phyloP scores from a whole-genome alignment of 2,329 filamentous ascomycete species.

The Fusarium lyarnte region DNA sequence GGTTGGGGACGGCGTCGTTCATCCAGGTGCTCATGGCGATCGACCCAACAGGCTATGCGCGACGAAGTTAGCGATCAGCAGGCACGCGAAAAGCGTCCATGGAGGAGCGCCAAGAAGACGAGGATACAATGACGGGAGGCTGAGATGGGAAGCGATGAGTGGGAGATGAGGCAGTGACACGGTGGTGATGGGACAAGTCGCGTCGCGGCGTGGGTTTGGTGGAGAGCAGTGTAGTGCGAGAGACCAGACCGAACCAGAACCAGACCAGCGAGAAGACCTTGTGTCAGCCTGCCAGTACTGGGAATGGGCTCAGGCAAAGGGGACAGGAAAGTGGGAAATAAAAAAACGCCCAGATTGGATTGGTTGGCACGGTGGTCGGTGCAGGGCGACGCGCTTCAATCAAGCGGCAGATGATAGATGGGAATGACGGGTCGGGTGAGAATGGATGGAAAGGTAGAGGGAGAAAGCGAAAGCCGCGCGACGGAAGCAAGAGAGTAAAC shows the following conservation, averaged over 20 bases:
- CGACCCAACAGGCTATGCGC: constrained; percentile 56
- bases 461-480: constrained; percentile 33
- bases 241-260: constrained; percentile 37
- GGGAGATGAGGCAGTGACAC: constrained; percentile 59
- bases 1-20: constrained; percentile 75
- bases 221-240: constrained; percentile 51
- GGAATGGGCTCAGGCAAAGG: constrained; percentile 28
- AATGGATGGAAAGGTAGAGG: constrained; percentile 34
- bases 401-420: constrained; percentile 36
- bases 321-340: constrained; percentile 34
- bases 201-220: constrained; percentile 55
- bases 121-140: constrained; percentile 43
- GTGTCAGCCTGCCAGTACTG: constrained; percentile 33
- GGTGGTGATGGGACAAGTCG: constrained; percentile 56
- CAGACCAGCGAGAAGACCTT: constrained; percentile 39
- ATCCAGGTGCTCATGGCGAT: constrained; percentile 77
- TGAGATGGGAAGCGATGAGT: constrained; percentile 50
- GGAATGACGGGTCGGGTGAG: constrained; percentile 33
- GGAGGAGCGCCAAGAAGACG: constrained; percentile 48
- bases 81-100: constrained; percentile 53
- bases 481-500: constrained; percentile 25
- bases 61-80: constrained; percentile 58
- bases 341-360: constrained; percentile 39
- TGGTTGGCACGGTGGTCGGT: constrained; percentile 39
- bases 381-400: constrained; percentile 38